Percentiles rank a stretch among this genome's conserved stretches.
Conservation (phyloP, 306 rosid genomes). For the Quercus robur region DNA sequence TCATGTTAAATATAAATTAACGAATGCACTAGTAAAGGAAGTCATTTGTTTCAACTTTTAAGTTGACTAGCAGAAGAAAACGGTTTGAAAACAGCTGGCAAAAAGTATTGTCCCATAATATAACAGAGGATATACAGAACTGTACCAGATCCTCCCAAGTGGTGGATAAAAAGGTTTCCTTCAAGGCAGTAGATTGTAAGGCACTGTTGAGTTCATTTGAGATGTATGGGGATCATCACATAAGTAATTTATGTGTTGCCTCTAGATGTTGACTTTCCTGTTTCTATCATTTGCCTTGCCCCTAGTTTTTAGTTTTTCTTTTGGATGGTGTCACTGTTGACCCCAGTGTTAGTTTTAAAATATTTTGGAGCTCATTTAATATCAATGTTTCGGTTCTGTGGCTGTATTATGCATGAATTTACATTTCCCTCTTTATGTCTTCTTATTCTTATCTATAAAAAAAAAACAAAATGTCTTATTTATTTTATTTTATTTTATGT, state of each 20-base stretch:
- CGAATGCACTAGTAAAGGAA: background rate
- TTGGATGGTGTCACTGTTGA: constrained; percentile 4
- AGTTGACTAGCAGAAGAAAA: background rate
- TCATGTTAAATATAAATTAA: constrained; percentile 10
- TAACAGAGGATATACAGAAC: background rate
- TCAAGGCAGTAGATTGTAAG: background rate
- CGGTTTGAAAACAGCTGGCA: constrained; percentile 4
- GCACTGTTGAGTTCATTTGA: background rate
- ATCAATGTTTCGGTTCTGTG: background rate
- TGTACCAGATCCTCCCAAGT: background rate
- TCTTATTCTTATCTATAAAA: constrained; percentile 1
- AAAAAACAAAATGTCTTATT: no score
- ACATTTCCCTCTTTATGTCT: constrained; percentile 8
- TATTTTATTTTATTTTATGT: background rate
- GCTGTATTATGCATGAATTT: constrained; percentile 2
- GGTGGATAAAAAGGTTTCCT: background rate
- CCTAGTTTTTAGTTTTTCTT: background rate
- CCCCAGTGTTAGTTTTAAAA: background rate
- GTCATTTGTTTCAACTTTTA: background rate
- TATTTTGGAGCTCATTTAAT: background rate
- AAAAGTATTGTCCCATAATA: background rate
- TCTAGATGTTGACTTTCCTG: constrained; percentile 13
- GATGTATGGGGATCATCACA: background rate
- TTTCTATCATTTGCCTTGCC: background rate
- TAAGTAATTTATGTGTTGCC: constrained; percentile 10